Conservation (phyloP, 2,329 filamentous ascomycete species). For the Ophiocordyceps camponoti-saundersi region DNA sequence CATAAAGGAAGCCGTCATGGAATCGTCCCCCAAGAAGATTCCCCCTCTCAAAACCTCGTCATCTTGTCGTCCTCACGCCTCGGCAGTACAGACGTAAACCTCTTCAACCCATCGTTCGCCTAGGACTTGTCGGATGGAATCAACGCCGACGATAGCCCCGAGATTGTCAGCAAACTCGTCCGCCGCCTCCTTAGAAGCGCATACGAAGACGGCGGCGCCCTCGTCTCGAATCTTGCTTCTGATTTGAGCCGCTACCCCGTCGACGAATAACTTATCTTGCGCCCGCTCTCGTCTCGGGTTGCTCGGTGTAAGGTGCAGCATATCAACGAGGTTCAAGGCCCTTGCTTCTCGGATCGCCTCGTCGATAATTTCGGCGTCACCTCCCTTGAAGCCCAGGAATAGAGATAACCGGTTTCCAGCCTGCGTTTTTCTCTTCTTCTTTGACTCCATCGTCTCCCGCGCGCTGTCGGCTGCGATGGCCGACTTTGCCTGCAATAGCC, state of each 20-base stretch:
- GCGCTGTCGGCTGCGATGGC: background rate
- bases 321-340: background rate
- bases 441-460: background rate
- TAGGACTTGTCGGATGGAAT: background rate
- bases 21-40: no score
- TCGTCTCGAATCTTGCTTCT: constrained; percentile 1
- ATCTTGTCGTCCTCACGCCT: background rate
- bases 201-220: constrained; percentile 1
- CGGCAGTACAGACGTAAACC: constrained; percentile 1
- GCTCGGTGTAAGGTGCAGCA: constrained; percentile 1
- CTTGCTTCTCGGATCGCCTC: background rate
- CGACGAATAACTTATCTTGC: background rate
- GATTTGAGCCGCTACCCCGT: background rate
- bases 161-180: constrained; percentile 1
- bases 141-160: background rate
- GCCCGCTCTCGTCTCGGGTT: background rate
- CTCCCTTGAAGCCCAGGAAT: constrained; percentile 1
- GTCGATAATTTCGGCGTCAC: constrained; percentile 1
- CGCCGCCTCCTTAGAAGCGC: constrained; percentile 1
- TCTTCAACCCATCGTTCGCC: constrained; percentile 1
- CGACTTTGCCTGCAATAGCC: background rate
- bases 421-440: background rate
- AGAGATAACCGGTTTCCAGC: background rate
- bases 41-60: no score
- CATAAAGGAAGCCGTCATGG: no score